A percentile compares a stretch with the other conserved stretches of the same genome.
Conservation (phyloP, 352 stramenopile species). For the Pythium graminicola region DNA sequence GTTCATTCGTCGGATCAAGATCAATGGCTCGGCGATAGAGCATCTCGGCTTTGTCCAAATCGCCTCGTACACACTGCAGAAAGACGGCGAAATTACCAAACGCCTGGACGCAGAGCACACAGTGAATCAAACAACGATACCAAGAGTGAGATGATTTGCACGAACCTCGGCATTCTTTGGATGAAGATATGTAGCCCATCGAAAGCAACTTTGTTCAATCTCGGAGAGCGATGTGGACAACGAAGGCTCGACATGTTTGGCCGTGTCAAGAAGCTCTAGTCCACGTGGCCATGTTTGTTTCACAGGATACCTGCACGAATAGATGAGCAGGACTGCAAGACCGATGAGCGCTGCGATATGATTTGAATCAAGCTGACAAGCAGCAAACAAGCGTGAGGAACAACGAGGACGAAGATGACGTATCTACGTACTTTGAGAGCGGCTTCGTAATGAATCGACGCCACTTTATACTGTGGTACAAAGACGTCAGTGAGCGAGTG, state of each 20-base stretch:
- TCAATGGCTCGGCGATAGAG: constrained; percentile 64
- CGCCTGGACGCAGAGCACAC: constrained; percentile 21
- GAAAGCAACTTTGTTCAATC: constrained; percentile 52
- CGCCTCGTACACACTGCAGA: constrained; percentile 43
- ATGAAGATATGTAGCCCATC: constrained; percentile 56
- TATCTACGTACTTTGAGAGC: constrained; percentile 34
- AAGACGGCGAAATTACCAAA: constrained; percentile 63
- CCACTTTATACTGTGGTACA: constrained; percentile 40
- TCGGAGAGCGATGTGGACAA: constrained; percentile 21
- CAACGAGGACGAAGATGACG: neutral
- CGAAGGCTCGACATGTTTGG: constrained; percentile 1
- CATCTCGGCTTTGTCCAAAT: constrained; percentile 58
- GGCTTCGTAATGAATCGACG: constrained; percentile 40
- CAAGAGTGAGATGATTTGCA: neutral
- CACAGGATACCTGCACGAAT: constrained; percentile 52
- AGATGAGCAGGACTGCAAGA: constrained; percentile 45
- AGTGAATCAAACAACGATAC: neutral
- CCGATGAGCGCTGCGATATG: constrained; percentile 39
- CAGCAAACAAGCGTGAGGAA: neutral
- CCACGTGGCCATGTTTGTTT: constrained; percentile 47
- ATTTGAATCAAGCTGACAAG: constrained; percentile 26
- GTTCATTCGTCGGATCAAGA: constrained; percentile 37
- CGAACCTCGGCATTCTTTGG: constrained; percentile 44
- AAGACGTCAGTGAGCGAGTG: neutral
- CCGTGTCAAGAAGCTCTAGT: constrained; percentile 31